A percentile compares a stretch with the other conserved stretches of the same genome.
Conservation (phyloP, 1,139 yeast species). For the Saccharomyces uvarum region DNA sequence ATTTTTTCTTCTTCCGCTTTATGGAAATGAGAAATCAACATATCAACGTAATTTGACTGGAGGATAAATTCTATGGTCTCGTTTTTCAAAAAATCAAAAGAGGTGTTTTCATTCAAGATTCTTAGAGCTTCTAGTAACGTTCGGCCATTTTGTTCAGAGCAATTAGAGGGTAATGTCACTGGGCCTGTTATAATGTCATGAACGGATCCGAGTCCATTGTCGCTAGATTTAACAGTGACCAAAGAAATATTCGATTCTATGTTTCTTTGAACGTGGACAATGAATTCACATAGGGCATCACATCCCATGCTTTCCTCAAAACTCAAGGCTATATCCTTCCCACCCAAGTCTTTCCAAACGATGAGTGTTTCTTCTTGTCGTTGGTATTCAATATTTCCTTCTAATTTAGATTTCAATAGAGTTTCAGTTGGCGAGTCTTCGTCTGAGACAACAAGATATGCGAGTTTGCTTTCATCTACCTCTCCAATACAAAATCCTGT, state of each 20-base stretch:
- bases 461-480: conserved; percentile 8
- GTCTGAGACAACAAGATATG: conserved; percentile 59
- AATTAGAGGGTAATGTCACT: conserved; percentile 51
- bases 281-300: conserved; percentile 70
- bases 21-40: conserved; percentile 47
- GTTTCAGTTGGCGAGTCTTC: conserved; percentile 56
- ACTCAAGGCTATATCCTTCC: conserved; percentile 78
- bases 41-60: conserved; percentile 44
- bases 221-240: conserved; percentile 58
- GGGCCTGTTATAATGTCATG: conserved; percentile 76
- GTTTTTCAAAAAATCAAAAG: conserved; percentile 48
- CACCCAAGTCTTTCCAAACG: conserved; percentile 82
- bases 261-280: conserved; percentile 58
- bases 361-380: conserved; percentile 90
- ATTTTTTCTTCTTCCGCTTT: conserved; percentile 47
- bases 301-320: conserved; percentile 94
- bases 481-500: conserved; percentile 81
- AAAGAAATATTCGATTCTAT: conserved; percentile 64
- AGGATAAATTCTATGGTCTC: conserved; percentile 46
- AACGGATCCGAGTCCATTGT: conserved; percentile 39
- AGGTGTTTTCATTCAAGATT: conserved; percentile 48
- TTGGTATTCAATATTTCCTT: conserved; percentile 77
- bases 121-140: conserved; percentile 47
- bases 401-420: conserved; percentile 56
- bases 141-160: conserved; percentile 40